phyloP scores from a whole-genome alignment of 768 basidiomycete genomes.

The Erythrobasidium yunnanense region DNA sequence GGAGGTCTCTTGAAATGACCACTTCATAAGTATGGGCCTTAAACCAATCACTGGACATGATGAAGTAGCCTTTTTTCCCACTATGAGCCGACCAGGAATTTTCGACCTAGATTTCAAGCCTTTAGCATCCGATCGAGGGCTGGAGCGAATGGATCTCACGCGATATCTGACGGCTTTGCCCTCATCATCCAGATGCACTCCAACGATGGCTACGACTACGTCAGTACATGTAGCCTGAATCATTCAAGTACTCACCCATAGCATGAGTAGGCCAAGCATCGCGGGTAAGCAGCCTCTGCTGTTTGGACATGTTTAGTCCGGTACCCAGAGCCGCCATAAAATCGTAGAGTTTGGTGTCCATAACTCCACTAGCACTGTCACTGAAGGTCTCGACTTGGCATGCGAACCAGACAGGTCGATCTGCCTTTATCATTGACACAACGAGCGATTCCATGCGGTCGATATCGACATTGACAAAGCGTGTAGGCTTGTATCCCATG shows the following conservation, averaged over 20 bases:
- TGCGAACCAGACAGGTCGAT: conserved; percentile 51
- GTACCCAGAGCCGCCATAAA: conserved; percentile 68
- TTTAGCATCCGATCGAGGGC: conserved; percentile 37
- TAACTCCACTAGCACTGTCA: conserved; percentile 59
- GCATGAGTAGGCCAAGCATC: conserved; percentile 91
- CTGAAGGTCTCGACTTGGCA: conserved; percentile 87
- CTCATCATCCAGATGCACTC: conserved; percentile 65
- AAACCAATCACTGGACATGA: background rate
- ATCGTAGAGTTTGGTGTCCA: conserved; percentile 47
- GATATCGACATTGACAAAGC: conserved; percentile 48
- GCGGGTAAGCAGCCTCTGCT: conserved; percentile 64
- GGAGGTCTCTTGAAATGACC: too few relatives aligned
- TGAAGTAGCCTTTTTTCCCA: background rate
- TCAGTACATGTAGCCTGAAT: background rate
- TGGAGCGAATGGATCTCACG: conserved; percentile 95
- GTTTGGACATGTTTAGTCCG: conserved; percentile 66
- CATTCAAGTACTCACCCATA: conserved; percentile 38
- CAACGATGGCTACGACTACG: conserved; percentile 66
- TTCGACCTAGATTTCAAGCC: background rate
- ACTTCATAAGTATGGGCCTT: too few relatives aligned
- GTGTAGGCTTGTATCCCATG: conserved; percentile 73
- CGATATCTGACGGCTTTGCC: conserved; percentile 80
- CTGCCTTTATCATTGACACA: conserved; percentile 46
- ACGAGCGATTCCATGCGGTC: conserved; percentile 47
- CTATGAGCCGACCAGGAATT: background rate